A percentile compares a stretch with the other conserved stretches of the same genome.
Evolutionary conservation across 441 rosid species (phyloP).

Genomic region (Gossypium laxum): DNA sequence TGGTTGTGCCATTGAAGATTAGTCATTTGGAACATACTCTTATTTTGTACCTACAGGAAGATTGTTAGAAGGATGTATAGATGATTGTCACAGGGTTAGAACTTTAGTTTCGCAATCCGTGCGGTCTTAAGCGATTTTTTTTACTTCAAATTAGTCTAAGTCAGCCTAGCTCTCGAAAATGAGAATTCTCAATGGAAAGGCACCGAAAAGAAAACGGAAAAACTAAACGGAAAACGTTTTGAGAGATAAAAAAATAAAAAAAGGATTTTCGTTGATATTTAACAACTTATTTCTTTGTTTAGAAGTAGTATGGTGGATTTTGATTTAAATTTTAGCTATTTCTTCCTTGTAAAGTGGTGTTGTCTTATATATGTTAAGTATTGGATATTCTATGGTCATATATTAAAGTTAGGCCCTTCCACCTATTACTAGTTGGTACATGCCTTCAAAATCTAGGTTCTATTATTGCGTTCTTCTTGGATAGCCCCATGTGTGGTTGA

Average conservation of each 20-base stretch:
- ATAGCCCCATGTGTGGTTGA: background rate
- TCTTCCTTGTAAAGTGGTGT: background rate
- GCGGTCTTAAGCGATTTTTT: too few relatives aligned
- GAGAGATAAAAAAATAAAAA: background rate
- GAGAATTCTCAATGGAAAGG: too few relatives aligned
- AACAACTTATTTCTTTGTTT: background rate
- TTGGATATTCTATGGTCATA: too few relatives aligned
- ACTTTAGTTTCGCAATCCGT: too few relatives aligned
- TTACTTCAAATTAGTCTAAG: too few relatives aligned
- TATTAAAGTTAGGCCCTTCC: background rate
- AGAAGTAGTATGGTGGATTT: background rate
- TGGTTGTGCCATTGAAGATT: too few relatives aligned
- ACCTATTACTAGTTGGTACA: background rate
- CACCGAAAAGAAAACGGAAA: too few relatives aligned
- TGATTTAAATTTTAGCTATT: background rate
- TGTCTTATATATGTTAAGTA: background rate
- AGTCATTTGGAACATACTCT: too few relatives aligned
- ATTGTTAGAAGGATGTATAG: too few relatives aligned
- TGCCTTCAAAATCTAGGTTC: background rate
- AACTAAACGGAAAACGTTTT: background rate
- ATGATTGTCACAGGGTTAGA: too few relatives aligned
- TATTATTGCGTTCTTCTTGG: background rate
- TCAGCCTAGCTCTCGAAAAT: too few relatives aligned
- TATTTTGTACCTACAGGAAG: too few relatives aligned
- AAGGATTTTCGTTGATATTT: background rate